Percentiles rank a stretch among this genome's conserved stretches.
Evolutionary conservation across 2,329 filamentous ascomycete genomes (phyloP).

Genomic region (Beauveria australis): DNA sequence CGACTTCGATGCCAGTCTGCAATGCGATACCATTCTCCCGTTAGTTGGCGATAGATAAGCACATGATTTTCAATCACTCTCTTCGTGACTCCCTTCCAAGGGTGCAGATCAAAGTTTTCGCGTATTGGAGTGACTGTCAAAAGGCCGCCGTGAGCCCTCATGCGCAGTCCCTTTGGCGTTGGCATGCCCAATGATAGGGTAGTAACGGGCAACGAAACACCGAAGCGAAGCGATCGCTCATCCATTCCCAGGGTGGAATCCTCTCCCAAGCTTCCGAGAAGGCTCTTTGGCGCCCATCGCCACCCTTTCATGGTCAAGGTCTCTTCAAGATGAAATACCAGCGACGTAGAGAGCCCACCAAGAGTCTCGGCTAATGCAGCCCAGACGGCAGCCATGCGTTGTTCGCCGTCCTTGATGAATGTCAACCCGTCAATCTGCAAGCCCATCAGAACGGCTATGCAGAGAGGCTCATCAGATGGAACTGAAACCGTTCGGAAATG

Average conservation of each 20-base stretch:
- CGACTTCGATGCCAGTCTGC: conserved; percentile 16
- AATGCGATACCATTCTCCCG: conserved; percentile 14
- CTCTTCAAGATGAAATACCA: conserved; percentile 20
- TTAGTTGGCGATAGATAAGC: conserved; percentile 10
- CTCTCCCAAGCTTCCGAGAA: conserved; percentile 14
- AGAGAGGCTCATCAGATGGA: conserved; percentile 21
- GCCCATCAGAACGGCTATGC: conserved; percentile 21
- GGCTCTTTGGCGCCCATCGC: conserved; percentile 20
- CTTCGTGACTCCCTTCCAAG: conserved; percentile 15
- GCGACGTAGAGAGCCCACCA: conserved; percentile 14
- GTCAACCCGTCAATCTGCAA: conserved; percentile 17
- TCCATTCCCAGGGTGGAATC: conserved; percentile 14
- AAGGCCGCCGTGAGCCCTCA: conserved; percentile 12
- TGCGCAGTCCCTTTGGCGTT: conserved; percentile 14
- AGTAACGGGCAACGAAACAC: neutral
- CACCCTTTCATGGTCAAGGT: conserved; percentile 16
- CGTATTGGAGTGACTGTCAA: conserved; percentile 5
- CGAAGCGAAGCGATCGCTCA: conserved; percentile 14
- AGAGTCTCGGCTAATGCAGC: conserved; percentile 13
- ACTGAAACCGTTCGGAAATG: conserved; percentile 22
- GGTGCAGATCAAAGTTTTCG: conserved; percentile 11
- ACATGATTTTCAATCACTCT: conserved; percentile 13
- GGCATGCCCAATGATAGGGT: conserved; percentile 9
- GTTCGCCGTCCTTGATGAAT: conserved; percentile 3
- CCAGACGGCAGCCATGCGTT: conserved; percentile 20